phyloP scores from a whole-genome alignment of 371 early-diverging fungal genomes.

The Actinomortierella wolfii region DNA sequence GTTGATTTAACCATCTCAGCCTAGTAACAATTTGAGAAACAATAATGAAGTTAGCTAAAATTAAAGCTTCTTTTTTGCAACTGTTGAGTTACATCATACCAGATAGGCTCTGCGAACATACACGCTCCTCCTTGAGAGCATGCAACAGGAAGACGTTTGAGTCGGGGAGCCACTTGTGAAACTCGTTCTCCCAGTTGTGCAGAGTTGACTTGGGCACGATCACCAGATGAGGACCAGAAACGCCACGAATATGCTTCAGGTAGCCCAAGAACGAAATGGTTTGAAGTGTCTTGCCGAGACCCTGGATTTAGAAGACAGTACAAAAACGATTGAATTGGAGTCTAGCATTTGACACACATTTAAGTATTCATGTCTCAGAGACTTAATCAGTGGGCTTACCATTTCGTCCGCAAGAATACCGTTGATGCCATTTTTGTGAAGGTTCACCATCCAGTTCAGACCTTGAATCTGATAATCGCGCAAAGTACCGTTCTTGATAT shows the following conservation, averaged over 20 bases:
- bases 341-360: background rate
- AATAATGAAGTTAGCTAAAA: slow-evolving; percentile 1
- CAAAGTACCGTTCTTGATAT: slow-evolving; percentile 88
- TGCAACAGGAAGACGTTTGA: slow-evolving; percentile 92
- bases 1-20: slow-evolving; percentile 59
- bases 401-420: slow-evolving; percentile 99
- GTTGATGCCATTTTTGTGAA: slow-evolving; percentile 98
- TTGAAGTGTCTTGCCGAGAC: slow-evolving; percentile 99
- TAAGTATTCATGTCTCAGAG: background rate
- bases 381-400: slow-evolving; percentile 56
- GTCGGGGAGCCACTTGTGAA: slow-evolving; percentile 93
- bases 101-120: no score
- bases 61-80: no score
- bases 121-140: slow-evolving; percentile 89
- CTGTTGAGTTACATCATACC: no score
- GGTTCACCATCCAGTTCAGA: slow-evolving; percentile 98
- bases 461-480: slow-evolving; percentile 98
- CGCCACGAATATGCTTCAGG: slow-evolving; percentile 80
- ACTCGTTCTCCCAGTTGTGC: slow-evolving; percentile 97
- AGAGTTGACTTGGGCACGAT: slow-evolving; percentile 98
- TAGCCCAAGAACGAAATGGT: slow-evolving; percentile 96
- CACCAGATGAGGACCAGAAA: slow-evolving; percentile 88
- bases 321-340: background rate
- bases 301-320: slow-evolving; percentile 66
- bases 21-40: slow-evolving; percentile 34